Conservation (phyloP, 2,329 filamentous ascomycete genomes). For the Magnaporthiopsis incrustans region DNA sequence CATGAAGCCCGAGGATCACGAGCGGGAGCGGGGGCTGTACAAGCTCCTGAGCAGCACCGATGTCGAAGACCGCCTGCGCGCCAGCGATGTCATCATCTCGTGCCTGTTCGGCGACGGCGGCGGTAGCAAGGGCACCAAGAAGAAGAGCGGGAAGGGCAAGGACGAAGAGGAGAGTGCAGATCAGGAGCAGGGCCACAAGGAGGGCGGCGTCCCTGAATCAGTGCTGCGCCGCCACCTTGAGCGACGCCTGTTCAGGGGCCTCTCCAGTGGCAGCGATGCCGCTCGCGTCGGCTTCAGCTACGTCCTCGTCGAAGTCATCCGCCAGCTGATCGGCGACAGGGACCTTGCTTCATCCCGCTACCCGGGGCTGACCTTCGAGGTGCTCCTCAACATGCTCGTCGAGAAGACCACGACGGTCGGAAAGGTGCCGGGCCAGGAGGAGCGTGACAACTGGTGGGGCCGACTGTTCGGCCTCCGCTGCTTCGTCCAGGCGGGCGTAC, state of each 20-base stretch:
- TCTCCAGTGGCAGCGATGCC: constrained; percentile 84
- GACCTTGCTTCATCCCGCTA: constrained; percentile 39
- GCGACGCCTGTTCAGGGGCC: constrained; percentile 70
- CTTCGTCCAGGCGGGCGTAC: constrained; percentile 68
- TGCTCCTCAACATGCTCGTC: constrained; percentile 41
- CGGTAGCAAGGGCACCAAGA: background rate
- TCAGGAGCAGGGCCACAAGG: background rate
- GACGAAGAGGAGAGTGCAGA: background rate
- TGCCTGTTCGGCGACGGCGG: constrained; percentile 40
- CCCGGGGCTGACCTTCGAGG: constrained; percentile 45
- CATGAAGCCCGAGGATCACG: constrained; percentile 43
- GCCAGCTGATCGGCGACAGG: constrained; percentile 55
- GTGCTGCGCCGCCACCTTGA: constrained; percentile 52
- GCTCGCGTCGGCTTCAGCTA: constrained; percentile 84
- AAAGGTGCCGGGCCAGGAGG: constrained; percentile 60
- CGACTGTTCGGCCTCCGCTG: constrained; percentile 82
- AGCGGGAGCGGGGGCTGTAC: constrained; percentile 52
- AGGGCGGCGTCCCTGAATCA: constrained; percentile 35
- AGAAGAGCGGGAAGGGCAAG: background rate
- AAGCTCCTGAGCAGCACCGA: constrained; percentile 55
- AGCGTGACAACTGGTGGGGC: constrained; percentile 77
- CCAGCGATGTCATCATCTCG: constrained; percentile 50
- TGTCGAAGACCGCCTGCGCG: constrained; percentile 44
- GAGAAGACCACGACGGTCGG: constrained; percentile 48
- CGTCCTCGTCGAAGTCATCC: constrained; percentile 73